Percentiles rank a stretch among this genome's conserved stretches.
phyloP scores from a whole-genome alignment of 768 basidiomycete genomes.

The Pleurotus ostreatus region DNA sequence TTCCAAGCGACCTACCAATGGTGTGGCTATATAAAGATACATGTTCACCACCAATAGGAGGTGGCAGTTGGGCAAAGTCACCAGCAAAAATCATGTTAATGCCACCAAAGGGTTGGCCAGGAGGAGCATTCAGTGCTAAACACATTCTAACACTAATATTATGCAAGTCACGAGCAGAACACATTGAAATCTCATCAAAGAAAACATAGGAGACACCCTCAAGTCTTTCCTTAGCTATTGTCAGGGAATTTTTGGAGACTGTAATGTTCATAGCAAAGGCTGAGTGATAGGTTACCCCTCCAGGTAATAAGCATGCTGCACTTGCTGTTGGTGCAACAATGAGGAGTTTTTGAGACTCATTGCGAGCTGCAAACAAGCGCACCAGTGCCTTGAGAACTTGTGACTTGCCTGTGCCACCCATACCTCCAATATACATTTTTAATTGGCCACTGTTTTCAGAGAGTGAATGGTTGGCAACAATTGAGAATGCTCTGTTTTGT shows the following conservation, averaged over 20 bases:
- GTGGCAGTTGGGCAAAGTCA: slow-evolving; percentile 32
- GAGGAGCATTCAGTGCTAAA: slow-evolving; percentile 10
- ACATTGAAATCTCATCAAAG: slow-evolving; percentile 39
- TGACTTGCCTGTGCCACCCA: slow-evolving; percentile 29
- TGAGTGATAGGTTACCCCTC: slow-evolving; percentile 22
- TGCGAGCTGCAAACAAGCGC: slow-evolving; percentile 16
- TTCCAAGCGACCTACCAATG: background rate
- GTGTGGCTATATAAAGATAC: slow-evolving; percentile 13
- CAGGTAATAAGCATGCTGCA: slow-evolving; percentile 19
- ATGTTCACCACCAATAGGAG: slow-evolving; percentile 14
- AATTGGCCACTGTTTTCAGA: slow-evolving; percentile 15
- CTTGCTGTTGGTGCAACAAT: slow-evolving; percentile 23
- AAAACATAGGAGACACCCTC: slow-evolving; percentile 30
- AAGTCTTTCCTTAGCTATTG: background rate
- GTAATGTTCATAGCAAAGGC: background rate
- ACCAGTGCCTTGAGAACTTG: slow-evolving; percentile 24
- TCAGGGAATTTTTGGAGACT: no score
- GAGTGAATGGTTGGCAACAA: slow-evolving; percentile 23
- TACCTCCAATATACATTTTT: slow-evolving; percentile 28
- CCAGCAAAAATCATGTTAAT: slow-evolving; percentile 32
- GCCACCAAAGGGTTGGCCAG: slow-evolving; percentile 26
- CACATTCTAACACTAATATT: slow-evolving; percentile 22
- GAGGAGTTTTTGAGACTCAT: slow-evolving; percentile 22
- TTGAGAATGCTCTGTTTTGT: slow-evolving; percentile 26
- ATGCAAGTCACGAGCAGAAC: slow-evolving; percentile 26